Evolutionary conservation across 2,329 filamentous ascomycete species (phyloP).

Genomic region (Aspergillus pseudoterreus): DNA sequence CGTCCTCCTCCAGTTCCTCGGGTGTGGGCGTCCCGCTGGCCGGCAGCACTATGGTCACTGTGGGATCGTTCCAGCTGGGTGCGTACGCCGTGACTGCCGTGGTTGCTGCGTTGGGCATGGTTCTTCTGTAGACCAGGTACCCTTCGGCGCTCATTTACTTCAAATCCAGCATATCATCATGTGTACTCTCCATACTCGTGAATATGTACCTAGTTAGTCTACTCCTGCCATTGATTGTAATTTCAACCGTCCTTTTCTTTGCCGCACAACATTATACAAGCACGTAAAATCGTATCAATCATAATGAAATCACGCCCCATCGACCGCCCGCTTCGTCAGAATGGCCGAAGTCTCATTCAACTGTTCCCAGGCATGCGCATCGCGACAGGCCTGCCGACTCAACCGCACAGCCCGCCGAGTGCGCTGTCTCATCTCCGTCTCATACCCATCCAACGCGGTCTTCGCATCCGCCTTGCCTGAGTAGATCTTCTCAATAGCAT

Average conservation of each 20-base stretch:
- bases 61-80: constrained; percentile 30
- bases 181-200: too few species aligned
- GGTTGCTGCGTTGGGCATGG: constrained; percentile 44
- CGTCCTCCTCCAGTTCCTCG: constrained; percentile 13
- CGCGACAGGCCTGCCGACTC: constrained; percentile 32
- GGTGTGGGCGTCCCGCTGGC: neutral
- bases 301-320: neutral
- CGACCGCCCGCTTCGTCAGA: constrained; percentile 21
- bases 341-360: constrained; percentile 27
- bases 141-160: too few species aligned
- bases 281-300: neutral
- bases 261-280: too few species aligned
- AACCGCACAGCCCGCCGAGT: constrained; percentile 27
- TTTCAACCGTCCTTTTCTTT: too few species aligned
- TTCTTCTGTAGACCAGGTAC: constrained; percentile 38
- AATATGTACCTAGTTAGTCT: too few species aligned
- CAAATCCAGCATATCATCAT: too few species aligned
- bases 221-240: too few species aligned
- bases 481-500: constrained; percentile 16
- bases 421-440: constrained; percentile 29
- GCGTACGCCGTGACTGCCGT: constrained; percentile 43
- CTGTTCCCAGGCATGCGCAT: constrained; percentile 30
- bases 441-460: constrained; percentile 23
- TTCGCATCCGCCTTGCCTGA: constrained; percentile 1
- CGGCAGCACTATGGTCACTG: constrained; percentile 2